Conservation (phyloP, 352 stramenopile genomes). For the Pythium diclinum region DNA sequence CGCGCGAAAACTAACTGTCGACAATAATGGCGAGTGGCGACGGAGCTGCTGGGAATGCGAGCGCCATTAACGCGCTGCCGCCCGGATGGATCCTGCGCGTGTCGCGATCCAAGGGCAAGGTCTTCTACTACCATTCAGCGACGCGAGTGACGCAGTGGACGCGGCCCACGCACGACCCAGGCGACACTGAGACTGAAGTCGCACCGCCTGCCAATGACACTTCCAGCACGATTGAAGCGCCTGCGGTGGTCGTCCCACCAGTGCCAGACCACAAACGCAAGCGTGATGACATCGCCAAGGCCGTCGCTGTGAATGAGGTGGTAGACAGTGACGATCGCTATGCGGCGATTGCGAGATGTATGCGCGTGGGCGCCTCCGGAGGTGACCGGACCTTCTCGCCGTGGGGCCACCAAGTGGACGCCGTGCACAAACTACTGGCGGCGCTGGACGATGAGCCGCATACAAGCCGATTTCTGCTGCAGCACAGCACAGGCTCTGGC, state of each 20-base stretch:
- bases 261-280: constrained; percentile 26
- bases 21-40: not conserved
- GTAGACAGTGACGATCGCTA: constrained; percentile 3
- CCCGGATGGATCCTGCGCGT: constrained; percentile 58
- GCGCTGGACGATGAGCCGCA: constrained; percentile 30
- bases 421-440: constrained; percentile 50
- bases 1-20: not conserved
- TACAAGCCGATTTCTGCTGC: constrained; percentile 54
- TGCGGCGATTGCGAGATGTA: constrained; percentile 44
- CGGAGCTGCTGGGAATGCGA: not conserved
- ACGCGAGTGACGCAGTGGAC: constrained; percentile 60
- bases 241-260: not conserved
- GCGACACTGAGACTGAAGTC: not conserved
- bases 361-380: constrained; percentile 46
- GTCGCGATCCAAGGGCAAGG: constrained; percentile 62
- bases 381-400: constrained; percentile 39
- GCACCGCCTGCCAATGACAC: not conserved
- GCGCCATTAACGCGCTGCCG: constrained; percentile 33
- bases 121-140: constrained; percentile 64
- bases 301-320: not conserved
- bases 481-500: constrained; percentile 80
- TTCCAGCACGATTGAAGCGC: not conserved
- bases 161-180: constrained; percentile 29
- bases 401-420: constrained; percentile 62
- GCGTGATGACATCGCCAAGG: not conserved